Evolutionary conservation across 768 basidiomycete species (phyloP), one percentile per base, ranked within the genome.

Genomic region (Termitomyces sp.): DNA sequence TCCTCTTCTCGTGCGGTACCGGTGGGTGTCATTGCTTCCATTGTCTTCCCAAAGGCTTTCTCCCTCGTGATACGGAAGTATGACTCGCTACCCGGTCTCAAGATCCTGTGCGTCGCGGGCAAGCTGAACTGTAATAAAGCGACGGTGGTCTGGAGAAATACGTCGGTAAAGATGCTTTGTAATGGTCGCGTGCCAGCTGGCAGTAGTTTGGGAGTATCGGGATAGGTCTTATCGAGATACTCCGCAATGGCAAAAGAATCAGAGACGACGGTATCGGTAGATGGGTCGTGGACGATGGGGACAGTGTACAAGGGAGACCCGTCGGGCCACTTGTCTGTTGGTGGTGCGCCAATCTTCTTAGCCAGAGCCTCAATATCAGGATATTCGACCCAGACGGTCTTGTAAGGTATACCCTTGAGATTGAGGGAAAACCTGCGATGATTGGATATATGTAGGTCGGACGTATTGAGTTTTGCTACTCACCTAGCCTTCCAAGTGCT

Each of bases 401-500:
- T 69, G 66, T 73, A 69, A 12, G 72, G 65, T 46, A 77, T 27
- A n/a, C 70, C 68, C 55, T 65, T 66, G 56, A 56, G 63, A 53
- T 66, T 68, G n/a, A 66, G 57, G 29, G 54, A 56, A 33, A 56
- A 64, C 25, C 66, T 67, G n/a, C 18, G 16, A 35, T 18, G 5
- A 15, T 27, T 23, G 18, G 15, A 7, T 27, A 23, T 22, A 15
- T 43, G 25, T 13, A 10, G 9, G 22, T 22, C 20, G 7, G 23
- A 3, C 7, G 12, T 20, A 20, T 31, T 16, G 10, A 16, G 41
- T 42, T 27, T 35, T 36, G n/a, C 20, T 11, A 27, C 67, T 47
- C 39, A 75, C 79, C 80, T 61, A 12, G 66, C 64, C 61, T 76
- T 79, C 74, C 73, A 77, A 32, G 75, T 73, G 54, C 77, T 80